These are phyloP conservation scores for Ajuga reptans DNA, from an alignment of 305 asterid species.

Conservation along the genomic window DNA sequence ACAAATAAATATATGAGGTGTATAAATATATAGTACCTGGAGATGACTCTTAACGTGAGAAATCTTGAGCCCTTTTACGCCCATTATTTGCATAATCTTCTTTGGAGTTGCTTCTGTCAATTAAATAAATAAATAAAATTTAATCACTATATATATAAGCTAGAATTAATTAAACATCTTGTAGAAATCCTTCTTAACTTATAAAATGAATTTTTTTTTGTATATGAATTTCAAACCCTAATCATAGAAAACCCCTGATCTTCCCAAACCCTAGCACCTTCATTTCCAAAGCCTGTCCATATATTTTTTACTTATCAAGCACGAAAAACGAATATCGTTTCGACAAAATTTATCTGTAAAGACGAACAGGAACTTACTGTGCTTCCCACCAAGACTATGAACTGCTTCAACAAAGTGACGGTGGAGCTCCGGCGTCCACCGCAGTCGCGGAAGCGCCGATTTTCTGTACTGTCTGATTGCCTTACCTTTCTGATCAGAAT, in stretches of 20 bases:
- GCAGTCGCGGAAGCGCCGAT: slow-evolving; percentile 45
- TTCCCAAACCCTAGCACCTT: background rate
- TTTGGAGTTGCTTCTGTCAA: slow-evolving; percentile 62
- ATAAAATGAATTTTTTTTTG: too few relatives aligned
- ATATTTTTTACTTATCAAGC: background rate
- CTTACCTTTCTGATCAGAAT: slow-evolving; percentile 20
- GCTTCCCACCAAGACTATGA: slow-evolving; percentile 47
- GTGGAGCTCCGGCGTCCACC: slow-evolving; percentile 65
- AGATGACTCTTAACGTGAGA: slow-evolving; percentile 72
- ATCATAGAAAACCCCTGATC: too few relatives aligned
- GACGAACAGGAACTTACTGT: slow-evolving; percentile 34
- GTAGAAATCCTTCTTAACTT: too few relatives aligned
- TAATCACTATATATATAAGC: too few relatives aligned
- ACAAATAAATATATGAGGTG: too few relatives aligned
- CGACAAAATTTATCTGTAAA: background rate
- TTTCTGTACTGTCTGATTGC: slow-evolving; percentile 41
- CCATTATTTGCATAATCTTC: slow-evolving; percentile 58
- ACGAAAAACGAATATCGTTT: background rate
- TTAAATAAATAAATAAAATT: background rate
- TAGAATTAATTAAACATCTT: too few relatives aligned
- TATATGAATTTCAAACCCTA: too few relatives aligned
- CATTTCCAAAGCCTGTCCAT: too few relatives aligned
- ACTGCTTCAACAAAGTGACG: slow-evolving; percentile 42
- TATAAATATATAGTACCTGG: slow-evolving; percentile 34
- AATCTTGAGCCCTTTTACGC: slow-evolving; percentile 45